Percentiles rank a stretch among this genome's conserved stretches.
Conservation (phyloP, 192 early-diverging fungal species). For the Mortierella alpina region DNA sequence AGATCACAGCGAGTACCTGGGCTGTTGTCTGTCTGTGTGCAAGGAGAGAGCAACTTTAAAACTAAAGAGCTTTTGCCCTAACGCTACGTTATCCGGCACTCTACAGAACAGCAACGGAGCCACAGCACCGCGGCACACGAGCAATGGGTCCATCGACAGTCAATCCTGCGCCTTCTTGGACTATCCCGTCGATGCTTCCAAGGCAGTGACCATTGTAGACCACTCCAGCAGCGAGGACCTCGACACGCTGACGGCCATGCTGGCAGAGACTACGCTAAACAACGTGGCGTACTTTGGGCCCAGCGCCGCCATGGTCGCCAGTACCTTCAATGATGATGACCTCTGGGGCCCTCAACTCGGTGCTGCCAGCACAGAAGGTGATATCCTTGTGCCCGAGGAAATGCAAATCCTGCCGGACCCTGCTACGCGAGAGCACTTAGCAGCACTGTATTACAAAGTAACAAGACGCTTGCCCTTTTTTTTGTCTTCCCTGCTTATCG, state of each 20-base stretch:
- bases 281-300: slow-evolving; percentile 26
- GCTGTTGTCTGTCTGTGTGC: too few species aligned
- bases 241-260: slow-evolving; percentile 8
- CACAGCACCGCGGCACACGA: not conserved
- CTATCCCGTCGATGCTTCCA: slow-evolving; percentile 8
- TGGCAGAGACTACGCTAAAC: slow-evolving; percentile 31
- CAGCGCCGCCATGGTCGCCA: slow-evolving; percentile 23
- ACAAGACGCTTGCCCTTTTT: not conserved
- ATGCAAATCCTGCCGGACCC: slow-evolving; percentile 27
- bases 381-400: slow-evolving; percentile 27
- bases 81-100: too few species aligned
- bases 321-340: slow-evolving; percentile 32
- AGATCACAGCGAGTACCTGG: too few species aligned
- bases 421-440: slow-evolving; percentile 7
- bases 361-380: slow-evolving; percentile 11
- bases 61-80: too few species aligned
- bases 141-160: slow-evolving; percentile 1
- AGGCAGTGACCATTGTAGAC: slow-evolving; percentile 19
- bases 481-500: not conserved
- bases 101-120: not conserved
- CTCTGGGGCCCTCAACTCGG: slow-evolving; percentile 40
- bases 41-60: too few species aligned
- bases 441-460: slow-evolving; percentile 31
- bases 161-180: slow-evolving; percentile 16
- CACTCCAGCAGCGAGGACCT: slow-evolving; percentile 24